phyloP scores from a whole-genome alignment of 2,329 filamentous ascomycete species.

The Sodiomyces alkalinus region DNA sequence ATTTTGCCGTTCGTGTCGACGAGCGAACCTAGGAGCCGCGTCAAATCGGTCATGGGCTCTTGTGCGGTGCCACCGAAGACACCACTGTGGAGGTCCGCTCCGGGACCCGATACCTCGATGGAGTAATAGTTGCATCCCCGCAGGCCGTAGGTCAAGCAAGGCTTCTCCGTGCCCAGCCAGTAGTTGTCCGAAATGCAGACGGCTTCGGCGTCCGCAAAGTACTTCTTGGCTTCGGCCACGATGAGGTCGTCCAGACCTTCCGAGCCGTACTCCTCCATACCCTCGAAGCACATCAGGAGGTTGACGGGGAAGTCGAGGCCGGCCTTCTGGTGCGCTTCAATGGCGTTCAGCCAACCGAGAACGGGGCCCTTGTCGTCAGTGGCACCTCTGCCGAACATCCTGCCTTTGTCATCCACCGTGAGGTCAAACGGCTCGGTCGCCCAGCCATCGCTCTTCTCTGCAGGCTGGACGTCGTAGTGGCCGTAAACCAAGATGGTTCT shows the following conservation, averaged over 20 bases:
- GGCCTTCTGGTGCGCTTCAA: slow-evolving; percentile 93
- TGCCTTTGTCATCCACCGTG: slow-evolving; percentile 72
- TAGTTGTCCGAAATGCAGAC: slow-evolving; percentile 99
- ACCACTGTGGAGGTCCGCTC: slow-evolving; percentile 87
- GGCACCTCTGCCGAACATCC: slow-evolving; percentile 91
- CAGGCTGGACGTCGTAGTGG: slow-evolving; percentile 97
- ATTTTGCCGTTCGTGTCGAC: slow-evolving; percentile 90
- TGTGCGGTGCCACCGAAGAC: slow-evolving; percentile 94
- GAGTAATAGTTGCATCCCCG: slow-evolving; percentile 98
- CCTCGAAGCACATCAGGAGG: slow-evolving; percentile 97
- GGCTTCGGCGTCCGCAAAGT: slow-evolving; percentile 88
- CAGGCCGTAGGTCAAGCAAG: slow-evolving; percentile 91
- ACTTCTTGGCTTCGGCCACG: slow-evolving; percentile 76
- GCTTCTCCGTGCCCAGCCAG: slow-evolving; percentile 98
- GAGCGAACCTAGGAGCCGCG: slow-evolving; percentile 65
- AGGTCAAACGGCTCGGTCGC: slow-evolving; percentile 86
- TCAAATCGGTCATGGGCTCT: slow-evolving; percentile 95
- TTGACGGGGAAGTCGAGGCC: slow-evolving; percentile 93
- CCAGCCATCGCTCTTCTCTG: slow-evolving; percentile 88
- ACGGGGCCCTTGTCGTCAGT: slow-evolving; percentile 98
- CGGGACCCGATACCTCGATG: slow-evolving; percentile 78
- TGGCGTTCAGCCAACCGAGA: slow-evolving; percentile 92
- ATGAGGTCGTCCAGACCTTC: slow-evolving; percentile 95
- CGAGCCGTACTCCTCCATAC: slow-evolving; percentile 98
- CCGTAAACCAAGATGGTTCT: slow-evolving; percentile 92